Base-by-base conservation (phyloP, 805 yeast species). In the Yamadazyma akitaensis region DNA sequence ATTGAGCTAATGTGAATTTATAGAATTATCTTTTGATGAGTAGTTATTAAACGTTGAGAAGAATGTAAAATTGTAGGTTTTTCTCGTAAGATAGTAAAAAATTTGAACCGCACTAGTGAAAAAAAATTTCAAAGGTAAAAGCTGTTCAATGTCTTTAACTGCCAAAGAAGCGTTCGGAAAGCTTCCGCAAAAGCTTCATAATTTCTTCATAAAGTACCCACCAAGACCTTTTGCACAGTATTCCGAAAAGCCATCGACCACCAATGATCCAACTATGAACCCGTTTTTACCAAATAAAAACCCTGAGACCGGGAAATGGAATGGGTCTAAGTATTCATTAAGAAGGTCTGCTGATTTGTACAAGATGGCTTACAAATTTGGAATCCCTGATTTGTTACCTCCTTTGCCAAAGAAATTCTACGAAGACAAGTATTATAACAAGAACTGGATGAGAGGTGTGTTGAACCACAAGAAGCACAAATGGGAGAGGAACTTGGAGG, bases 211-310 rank as follows among this genome's bases (percentile, higher is more conserved):
- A 42, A 84, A 80, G 63, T 88, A 81, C 60, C 97, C 97, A 28
- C 97, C 97, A 8, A 70, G 84, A 18, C 92, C 90, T n/a, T 81
- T 80, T 65, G 76, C 77, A 16, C 62, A 76, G 54, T 91, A 89
- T 63, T 72, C 88, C 5, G 67, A 73, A 2, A 76, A 73, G 51
- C 85, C 96, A 43, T 79, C 87, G 1, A 68, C 79, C 25, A 82
- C 87, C 18, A 70, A 68, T 41, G 91, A 89, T 41, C 75, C 79
- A 18, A 78, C 80, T 50, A 86, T 90, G 55, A 91, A 91, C 65
- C 97, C 97, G 44, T 91, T 91, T 64, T 65, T 88, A 46, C 84
- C 96, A 19, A 90, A 88, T 64, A 85, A 78, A 59, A 90, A 90
- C 63, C 89, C 95, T 17, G 79, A 85, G 18, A 88, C 95, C 18